Evolutionary conservation across 495 filamentous ascomycete species (phyloP).

Genomic region (Podospora pseudoanserina): DNA sequence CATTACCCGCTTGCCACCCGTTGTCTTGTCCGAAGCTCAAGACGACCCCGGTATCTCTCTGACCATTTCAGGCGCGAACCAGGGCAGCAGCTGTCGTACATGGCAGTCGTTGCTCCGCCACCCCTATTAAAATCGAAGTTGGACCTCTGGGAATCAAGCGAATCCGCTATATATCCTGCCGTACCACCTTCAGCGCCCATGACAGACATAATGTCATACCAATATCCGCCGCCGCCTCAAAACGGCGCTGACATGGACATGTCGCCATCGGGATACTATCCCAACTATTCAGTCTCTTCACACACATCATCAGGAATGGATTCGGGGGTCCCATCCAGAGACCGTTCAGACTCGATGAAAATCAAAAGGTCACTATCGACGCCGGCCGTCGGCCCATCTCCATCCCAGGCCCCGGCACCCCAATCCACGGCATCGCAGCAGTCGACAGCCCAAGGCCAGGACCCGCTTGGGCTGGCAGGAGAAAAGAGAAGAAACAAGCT

Average conservation of each 20-base stretch:
- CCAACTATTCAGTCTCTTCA: constrained; percentile 36
- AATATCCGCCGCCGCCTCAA: constrained; percentile 46
- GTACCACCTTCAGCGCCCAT: constrained; percentile 37
- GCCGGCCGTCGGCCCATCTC: constrained; percentile 58
- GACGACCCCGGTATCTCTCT: constrained; percentile 15
- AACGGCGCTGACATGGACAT: constrained; percentile 45
- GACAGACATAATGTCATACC: constrained; percentile 52
- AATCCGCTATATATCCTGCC: constrained; percentile 33
- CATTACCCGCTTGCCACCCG: constrained; percentile 24
- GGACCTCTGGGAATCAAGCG: constrained; percentile 31
- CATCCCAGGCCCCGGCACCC: constrained; percentile 32
- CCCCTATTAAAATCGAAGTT: constrained; percentile 30
- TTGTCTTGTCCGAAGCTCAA: constrained; percentile 24
- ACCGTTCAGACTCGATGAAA: constrained; percentile 41
- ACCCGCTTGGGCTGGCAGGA: constrained; percentile 48
- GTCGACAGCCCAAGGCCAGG: constrained; percentile 22
- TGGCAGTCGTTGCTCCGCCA: constrained; percentile 35
- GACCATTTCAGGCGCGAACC: constrained; percentile 19
- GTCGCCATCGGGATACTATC: constrained; percentile 40
- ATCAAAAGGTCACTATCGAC: constrained; percentile 64
- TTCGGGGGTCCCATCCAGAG: constrained; percentile 29
- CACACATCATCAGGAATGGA: constrained; percentile 40
- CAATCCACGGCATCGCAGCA: constrained; percentile 30
- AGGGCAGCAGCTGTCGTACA: constrained; percentile 28
- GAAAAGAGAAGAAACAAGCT: constrained; percentile 96